Base-by-base conservation (phyloP, 441 rosid genomes). In the Omphalea diandra region DNA sequence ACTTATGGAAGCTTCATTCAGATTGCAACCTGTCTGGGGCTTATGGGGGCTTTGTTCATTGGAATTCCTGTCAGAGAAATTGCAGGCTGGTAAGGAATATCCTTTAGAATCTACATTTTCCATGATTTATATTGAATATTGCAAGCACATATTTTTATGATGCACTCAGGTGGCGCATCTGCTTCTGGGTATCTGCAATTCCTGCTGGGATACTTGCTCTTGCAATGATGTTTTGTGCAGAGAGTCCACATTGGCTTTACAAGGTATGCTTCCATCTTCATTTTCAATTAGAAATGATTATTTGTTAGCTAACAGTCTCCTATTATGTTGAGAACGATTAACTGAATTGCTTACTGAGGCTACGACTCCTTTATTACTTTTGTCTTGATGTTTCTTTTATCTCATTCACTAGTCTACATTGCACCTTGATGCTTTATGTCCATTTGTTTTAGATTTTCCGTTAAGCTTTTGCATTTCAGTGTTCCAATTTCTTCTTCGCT, bases 191-290 rank as follows among this genome's bases (percentile, higher is more conserved):
- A 75, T 87, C 98, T 70, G 76, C 77, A 41, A 70, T 90, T 83
- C 99, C 98, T 74, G 96, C 98, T 75, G 90, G 85, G 46, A 52
- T 92, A 67, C 94, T 95, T 67, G 89, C 87, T 70, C 64, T 93
- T 53, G 80, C 84, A 68, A 89, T 95, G 86, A 75, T 83, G 79
- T 84, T 87, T 75, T 89, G 90, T 62, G 95, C 84, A 4, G 99
- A 95, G 83, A 86, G 92, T 80, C 99, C 99, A 71, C 92, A 95
- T 61, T 95, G 99, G 99, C 91, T 90, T 80, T 88, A 85, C 78
- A 95, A 95, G 98, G 99, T 91, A 47, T 73, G 40, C 70, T 73
- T 65, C 70, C 44, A 60, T 58, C 33, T 65, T 35, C 35, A 27
- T 56, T 43, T 31, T 36, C 33, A 26, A 44, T 15, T 11, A 24